Evolutionary conservation across 148 eudicot species (phyloP), one percentile per base, ranked within the genome.

Genomic region (Bassia scoparia): DNA sequence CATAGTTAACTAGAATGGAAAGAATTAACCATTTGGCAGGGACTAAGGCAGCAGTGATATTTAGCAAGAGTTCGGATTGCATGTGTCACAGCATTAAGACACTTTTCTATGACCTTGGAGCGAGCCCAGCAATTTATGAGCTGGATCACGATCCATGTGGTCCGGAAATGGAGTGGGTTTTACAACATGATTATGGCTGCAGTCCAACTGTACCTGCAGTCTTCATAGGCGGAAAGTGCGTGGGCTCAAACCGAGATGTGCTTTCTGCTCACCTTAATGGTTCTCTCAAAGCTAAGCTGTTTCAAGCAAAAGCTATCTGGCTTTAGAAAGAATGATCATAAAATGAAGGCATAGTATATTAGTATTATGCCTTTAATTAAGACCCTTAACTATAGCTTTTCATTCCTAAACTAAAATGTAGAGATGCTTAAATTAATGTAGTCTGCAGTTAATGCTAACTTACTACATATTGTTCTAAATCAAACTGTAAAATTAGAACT

Each of bases 21-120:
- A 66, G 73, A 41, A 20, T 80, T 14, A 41, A 30, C 20, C 38
- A 55, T 8, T 44, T 80, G 63, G 83, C 76, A 31, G 55, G 48
- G 53, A 65, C 70, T 3, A 80, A 71, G 79, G 76, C 83, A 41
- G 79, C 69, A 49, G 74, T 80, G 66, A 80, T 80, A 24, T 76
- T 80, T 70, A 80, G 60, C 70, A 80, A 80, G 77, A 80, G 79
- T 54, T 49, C 79, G 52, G 77, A 79, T 26, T 76, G 80, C 61
- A 76, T 80, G 83, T 60, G 80, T 24, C 70, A 80, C 38, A 60
- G 73, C 31, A 72, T 71, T 33, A 24, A 68, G 61, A 72, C 72
- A 29, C 53, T 80, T 3, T 67, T 74, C 46, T 56, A 74, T 46
- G 76, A 81, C 18, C 68, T 66, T 24, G 73, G 81, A 11, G 80